Base-by-base conservation (phyloP, 2,329 filamentous ascomycete species). In the Trichoderma atroviride region DNA sequence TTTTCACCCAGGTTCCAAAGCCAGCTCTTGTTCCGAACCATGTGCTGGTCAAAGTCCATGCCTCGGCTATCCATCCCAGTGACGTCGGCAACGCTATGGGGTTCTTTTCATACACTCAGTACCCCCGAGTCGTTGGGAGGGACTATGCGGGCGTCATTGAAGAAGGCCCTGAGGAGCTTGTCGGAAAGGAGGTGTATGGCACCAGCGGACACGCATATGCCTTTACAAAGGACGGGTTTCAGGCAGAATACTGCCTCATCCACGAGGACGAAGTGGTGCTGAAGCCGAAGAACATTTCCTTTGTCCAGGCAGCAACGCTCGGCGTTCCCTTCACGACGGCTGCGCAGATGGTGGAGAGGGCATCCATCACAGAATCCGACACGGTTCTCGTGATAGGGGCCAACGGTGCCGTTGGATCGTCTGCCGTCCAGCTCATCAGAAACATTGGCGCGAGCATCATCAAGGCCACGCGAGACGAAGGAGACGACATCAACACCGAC, bases 261-360 rank as follows among this genome's bases (percentile, higher is more conserved):
- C 69, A 63, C 13, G 52, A 69, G 24, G 57, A 63, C 0, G 65
- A 68, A 7, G 55, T 70, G 33, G 58, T 59, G 13, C n/a, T 62
- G 53, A 70, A 70, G 69, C 69, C 69, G 37, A 64, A 64, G 6
- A 70, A 53, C 52, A 19, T 70, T 11, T 56, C 69, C 2, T 69
- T 69, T 56, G 65, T 47, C 5, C 65, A 70, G 56, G 69, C 69
- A 13, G 65, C 69, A 4, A 69, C 69, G 1, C 19, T 70, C 3
- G 69, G 69, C 11, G 69, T 70, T 40, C 69, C 69, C 5, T 70
- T 70, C 22, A 70, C 69, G 14, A 70, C 69, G n/a, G 69, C 69
- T n/a, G 40, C n/a, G 47, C 57, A 68, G 22, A 68, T 63, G 50
- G 33, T 70, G 22, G 69, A 70, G 59, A 62, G 66, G 50, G 57